Evolutionary conservation across 352 stramenopile genomes (phyloP), one percentile per base, ranked within the genome.

Genomic region (Aphanomyces astaci): DNA sequence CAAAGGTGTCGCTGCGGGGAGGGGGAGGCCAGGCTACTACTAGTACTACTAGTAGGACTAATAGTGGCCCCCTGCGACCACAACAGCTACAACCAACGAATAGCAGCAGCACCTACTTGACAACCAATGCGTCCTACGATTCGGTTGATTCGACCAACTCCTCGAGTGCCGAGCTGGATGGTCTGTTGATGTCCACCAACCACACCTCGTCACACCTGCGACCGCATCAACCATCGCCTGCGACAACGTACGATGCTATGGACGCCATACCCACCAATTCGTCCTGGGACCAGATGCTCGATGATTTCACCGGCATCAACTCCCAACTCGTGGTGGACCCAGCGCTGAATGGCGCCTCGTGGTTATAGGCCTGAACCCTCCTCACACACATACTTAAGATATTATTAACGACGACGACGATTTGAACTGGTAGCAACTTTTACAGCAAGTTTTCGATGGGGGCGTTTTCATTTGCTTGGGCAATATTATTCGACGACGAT

Each of bases 261-360:
- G 40, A 51, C 27, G 22, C 56, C 3, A 65, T 72, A 1, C 56
- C 64, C 15, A n/a, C 62, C 9, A 68, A 40, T 24, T 15, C 62
- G 28, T 68, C 82, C 24, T 93, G 85, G 85, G 85, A 91, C 32
- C 82, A 86, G 55, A 76, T 93, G 36, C 70, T 93, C 5, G 85
- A 91, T 31, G 86, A 86, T 51, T 88, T 93, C 71, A 78, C 81
- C 3, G 75, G 81, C 55, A 76, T 76, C 24, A 67, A 66, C 24
- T 27, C 72, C 24, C 76, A 82, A 45, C 62, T 68, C 17, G 71
- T 75, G 39, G 72, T 83, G 36, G 80, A 90, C 46, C 76, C 80
- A 15, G 72, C 72, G 27, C 74, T 93, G 51, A 80, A 90, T 57
- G 74, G 76, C 36, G 91, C 81, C 81, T 86, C 80, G 28, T 89